Percentiles rank a stretch among this genome's conserved stretches.
Conservation (phyloP, 2,329 filamentous ascomycete species). For the Kalmusia sp. region DNA sequence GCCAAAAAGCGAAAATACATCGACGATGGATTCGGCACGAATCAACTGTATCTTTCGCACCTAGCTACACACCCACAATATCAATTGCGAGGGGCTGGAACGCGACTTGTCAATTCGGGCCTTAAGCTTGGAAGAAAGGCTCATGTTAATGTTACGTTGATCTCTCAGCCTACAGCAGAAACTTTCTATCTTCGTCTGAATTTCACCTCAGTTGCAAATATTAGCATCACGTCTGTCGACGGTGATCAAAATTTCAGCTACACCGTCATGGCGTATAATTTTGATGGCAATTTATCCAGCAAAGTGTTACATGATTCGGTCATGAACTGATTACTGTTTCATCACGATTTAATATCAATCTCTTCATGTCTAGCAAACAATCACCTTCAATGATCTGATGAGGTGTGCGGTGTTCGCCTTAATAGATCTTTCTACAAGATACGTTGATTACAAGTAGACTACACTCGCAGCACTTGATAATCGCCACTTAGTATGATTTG, state of each 20-base stretch:
- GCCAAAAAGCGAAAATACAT: neutral
- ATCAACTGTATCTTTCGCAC: constrained; percentile 7
- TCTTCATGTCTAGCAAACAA: too few relatives aligned
- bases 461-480: too few relatives aligned
- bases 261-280: constrained; percentile 12
- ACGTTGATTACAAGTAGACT: too few relatives aligned
- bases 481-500: too few relatives aligned
- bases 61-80: constrained; percentile 8
- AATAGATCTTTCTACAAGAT: too few relatives aligned
- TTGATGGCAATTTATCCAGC: too few relatives aligned
- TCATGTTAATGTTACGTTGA: constrained; percentile 13
- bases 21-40: neutral
- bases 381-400: too few relatives aligned
- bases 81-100: constrained; percentile 1
- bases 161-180: constrained; percentile 8
- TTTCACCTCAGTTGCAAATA: constrained; percentile 1
- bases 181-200: constrained; percentile 5
- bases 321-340: too few relatives aligned
- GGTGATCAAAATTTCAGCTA: constrained; percentile 4
- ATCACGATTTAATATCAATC: too few relatives aligned
- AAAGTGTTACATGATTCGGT: too few relatives aligned
- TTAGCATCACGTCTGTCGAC: constrained; percentile 4
- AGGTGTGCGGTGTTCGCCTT: too few relatives aligned
- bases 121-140: neutral
- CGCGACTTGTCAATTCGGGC: neutral